Conservation (phyloP, 139 green algal genomes). For the Chlamydomonas applanata region DNA sequence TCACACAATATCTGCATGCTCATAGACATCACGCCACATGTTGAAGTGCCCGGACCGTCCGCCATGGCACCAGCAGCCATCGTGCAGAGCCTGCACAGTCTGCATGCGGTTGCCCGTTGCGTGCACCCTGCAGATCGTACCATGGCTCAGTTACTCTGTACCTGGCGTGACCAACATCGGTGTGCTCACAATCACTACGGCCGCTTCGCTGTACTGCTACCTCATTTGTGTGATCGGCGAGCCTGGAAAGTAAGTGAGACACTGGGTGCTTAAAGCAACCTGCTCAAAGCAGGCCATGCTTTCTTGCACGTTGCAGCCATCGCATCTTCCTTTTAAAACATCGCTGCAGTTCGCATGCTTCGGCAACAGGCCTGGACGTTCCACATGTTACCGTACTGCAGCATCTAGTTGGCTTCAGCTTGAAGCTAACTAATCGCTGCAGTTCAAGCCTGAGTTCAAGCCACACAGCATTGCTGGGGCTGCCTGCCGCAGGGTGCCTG, state of each 20-base stretch:
- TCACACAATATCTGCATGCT: too few relatives aligned
- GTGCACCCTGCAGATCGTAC: slow-evolving; percentile 55
- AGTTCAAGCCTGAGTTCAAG: too few relatives aligned
- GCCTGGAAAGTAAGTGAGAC: slow-evolving; percentile 55
- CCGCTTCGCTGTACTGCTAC: slow-evolving; percentile 51
- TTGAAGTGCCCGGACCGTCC: too few relatives aligned
- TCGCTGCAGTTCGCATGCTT: not conserved
- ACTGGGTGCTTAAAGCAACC: too few relatives aligned
- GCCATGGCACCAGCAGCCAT: too few relatives aligned
- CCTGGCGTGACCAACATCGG: slow-evolving; percentile 59
- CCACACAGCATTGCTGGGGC: too few relatives aligned
- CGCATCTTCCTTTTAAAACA: not conserved
- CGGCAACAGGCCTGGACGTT: not conserved
- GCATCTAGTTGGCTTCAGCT: too few relatives aligned
- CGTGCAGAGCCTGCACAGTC: too few relatives aligned
- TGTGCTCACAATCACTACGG: slow-evolving; percentile 42
- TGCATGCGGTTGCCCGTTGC: too few relatives aligned
- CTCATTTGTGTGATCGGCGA: slow-evolving; percentile 64
- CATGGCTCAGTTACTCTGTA: slow-evolving; percentile 65
- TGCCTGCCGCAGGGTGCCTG: slow-evolving; percentile 33
- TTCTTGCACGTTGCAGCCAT: not conserved
- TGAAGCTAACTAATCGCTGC: not conserved
- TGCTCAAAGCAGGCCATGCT: too few relatives aligned
- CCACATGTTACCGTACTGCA: too few relatives aligned
- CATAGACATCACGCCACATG: too few relatives aligned